phyloP scores from a whole-genome alignment of 2,329 filamentous ascomycete genomes.

The Elsinoe arachidis region DNA sequence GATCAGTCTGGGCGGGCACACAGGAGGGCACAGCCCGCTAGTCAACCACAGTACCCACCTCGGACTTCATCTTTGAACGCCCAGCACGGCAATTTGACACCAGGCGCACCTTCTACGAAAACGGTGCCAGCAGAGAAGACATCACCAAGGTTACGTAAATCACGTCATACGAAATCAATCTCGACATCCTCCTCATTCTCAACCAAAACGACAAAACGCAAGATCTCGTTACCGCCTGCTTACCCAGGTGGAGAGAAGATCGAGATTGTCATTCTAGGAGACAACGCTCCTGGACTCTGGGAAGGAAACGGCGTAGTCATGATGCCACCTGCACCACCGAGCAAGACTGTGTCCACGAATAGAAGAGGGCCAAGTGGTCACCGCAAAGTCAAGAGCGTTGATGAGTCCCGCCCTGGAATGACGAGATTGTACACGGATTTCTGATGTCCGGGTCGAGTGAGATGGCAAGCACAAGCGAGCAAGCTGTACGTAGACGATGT shows the following conservation, averaged over 20 bases:
- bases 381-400: conserved; percentile 1
- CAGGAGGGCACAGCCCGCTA: neutral
- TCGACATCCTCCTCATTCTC: neutral
- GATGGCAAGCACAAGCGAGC: neutral
- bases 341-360: neutral
- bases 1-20: neutral
- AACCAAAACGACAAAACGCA: neutral
- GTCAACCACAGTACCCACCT: neutral
- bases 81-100: neutral
- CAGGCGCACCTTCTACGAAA: neutral
- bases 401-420: neutral
- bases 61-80: neutral
- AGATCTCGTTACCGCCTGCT: conserved; percentile 8
- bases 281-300: neutral
- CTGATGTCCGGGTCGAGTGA: neutral
- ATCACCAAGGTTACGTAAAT: neutral
- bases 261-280: conserved; percentile 4
- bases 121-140: neutral
- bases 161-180: neutral
- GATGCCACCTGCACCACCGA: neutral
- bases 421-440: conserved; percentile 7
- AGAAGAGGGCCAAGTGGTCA: neutral
- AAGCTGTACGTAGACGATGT: neutral
- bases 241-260: conserved; percentile 7
- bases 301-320: conserved; percentile 9